A percentile compares a stretch with the other conserved stretches of the same genome.
Conservation (phyloP, 2,329 filamentous ascomycete species). For the Aspergillus intermedius region DNA sequence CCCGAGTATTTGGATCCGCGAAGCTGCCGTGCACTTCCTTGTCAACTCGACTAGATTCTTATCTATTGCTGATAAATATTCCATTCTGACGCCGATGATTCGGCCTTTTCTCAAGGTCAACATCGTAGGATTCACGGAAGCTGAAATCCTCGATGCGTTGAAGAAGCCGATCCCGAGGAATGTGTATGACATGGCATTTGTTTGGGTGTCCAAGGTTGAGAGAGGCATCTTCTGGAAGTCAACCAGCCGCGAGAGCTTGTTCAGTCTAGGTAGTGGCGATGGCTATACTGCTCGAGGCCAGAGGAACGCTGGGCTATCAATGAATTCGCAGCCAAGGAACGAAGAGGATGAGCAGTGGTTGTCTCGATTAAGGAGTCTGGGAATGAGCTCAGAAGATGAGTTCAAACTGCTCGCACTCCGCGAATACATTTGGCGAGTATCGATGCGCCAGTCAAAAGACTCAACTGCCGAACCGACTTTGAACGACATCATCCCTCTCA, state of each 20-base stretch:
- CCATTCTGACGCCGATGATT: conserved; percentile 74
- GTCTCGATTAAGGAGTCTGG: conserved; percentile 73
- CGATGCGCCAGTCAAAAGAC: conserved; percentile 61
- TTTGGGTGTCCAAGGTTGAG: conserved; percentile 78
- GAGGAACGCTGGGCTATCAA: conserved; percentile 34
- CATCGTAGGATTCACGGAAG: conserved; percentile 63
- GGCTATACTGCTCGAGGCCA: conserved; percentile 51
- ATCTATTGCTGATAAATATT: conserved; percentile 72
- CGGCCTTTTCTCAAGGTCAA: conserved; percentile 73
- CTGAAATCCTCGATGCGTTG: conserved; percentile 69
- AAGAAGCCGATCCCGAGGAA: conserved; percentile 73
- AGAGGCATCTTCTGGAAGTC: conserved; percentile 83
- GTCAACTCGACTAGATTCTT: conserved; percentile 69
- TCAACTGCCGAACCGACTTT: conserved; percentile 39
- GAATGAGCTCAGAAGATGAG: conserved; percentile 76
- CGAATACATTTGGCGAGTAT: conserved; percentile 86
- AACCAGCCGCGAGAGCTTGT: conserved; percentile 62
- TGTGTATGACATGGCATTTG: conserved; percentile 76
- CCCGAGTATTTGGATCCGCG: conserved; percentile 90
- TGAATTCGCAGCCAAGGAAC: conserved; percentile 64
- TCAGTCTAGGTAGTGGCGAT: conserved; percentile 59
- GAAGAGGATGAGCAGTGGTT: conserved; percentile 95
- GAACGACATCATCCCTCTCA: conserved; percentile 67
- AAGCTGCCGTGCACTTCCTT: conserved; percentile 79
- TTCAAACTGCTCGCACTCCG: conserved; percentile 77